phyloP scores from a whole-genome alignment of 1,284 basidiomycete species.

The Takashimella koratensis region DNA sequence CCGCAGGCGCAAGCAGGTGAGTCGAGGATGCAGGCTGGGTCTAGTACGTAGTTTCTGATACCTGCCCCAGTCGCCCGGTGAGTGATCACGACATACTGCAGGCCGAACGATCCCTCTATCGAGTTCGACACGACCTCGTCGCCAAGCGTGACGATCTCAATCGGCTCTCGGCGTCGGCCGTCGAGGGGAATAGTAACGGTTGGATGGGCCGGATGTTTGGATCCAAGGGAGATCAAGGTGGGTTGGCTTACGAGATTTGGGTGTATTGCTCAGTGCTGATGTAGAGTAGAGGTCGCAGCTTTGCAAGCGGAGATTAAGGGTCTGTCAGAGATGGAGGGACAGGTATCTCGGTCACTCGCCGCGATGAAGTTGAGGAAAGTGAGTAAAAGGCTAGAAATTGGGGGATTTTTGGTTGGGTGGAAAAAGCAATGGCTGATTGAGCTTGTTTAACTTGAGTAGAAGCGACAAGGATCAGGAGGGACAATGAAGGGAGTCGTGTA shows the following conservation, averaged over 20 bases:
- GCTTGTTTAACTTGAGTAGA: conserved; percentile 11
- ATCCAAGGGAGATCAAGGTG: conserved; percentile 29
- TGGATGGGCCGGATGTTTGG: conserved; percentile 44
- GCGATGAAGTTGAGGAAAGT: conserved; percentile 42
- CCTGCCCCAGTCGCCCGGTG: conserved; percentile 14
- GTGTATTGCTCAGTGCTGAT: background rate
- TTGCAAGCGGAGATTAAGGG: conserved; percentile 40
- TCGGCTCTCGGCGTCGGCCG: conserved; percentile 10
- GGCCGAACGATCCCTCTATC: conserved; percentile 46
- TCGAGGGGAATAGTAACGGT: conserved; percentile 11
- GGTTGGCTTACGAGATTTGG: background rate
- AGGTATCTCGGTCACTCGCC: conserved; percentile 35
- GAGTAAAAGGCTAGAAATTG: conserved; percentile 1
- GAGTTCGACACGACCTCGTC: conserved; percentile 42
- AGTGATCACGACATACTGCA: conserved; percentile 34
- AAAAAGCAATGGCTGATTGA: background rate
- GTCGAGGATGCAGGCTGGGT: conserved; percentile 4
- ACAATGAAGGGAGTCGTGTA: conserved; percentile 41
- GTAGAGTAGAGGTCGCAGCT: conserved; percentile 14
- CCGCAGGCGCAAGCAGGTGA: conserved; percentile 29
- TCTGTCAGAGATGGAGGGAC: conserved; percentile 41
- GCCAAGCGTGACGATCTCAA: conserved; percentile 39
- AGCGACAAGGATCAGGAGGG: conserved; percentile 41
- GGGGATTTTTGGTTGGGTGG: background rate
- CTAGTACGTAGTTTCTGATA: background rate